Evolutionary conservation across 176 grass and related monocot species (phyloP).

Genomic region (Paspalum notatum): DNA sequence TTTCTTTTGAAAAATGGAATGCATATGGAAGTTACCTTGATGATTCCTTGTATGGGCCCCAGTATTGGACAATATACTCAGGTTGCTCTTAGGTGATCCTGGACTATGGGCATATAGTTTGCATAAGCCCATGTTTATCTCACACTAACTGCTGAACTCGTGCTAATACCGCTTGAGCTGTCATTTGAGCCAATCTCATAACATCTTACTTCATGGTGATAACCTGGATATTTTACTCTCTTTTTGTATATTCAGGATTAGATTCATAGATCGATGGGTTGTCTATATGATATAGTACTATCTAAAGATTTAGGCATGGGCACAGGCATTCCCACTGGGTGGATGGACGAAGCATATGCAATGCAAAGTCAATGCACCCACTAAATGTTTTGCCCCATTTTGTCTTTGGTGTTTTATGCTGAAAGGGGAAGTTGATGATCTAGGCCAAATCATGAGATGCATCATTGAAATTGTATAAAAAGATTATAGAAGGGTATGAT

Average conservation of each 20-base stretch:
- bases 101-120: neutral
- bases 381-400: neutral
- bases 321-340: neutral
- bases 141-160: constrained; percentile 9
- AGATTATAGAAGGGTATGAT: neutral
- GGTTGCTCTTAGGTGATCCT: neutral
- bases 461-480: neutral
- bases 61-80: neutral
- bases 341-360: neutral
- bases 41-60: neutral
- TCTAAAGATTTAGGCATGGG: neutral
- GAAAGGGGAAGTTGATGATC: neutral
- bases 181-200: neutral
- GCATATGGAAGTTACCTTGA: neutral
- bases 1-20: neutral
- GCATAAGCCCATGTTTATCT: neutral
- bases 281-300: neutral
- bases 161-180: neutral
- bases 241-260: constrained; percentile 5
- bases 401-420: neutral
- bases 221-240: neutral
- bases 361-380: neutral
- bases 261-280: neutral
- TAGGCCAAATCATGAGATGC: neutral
- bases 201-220: neutral